A percentile compares a stretch with the other conserved stretches of the same genome.
Evolutionary conservation across 345 rosid species (phyloP).

Genomic region (Pistacia atlantica): DNA sequence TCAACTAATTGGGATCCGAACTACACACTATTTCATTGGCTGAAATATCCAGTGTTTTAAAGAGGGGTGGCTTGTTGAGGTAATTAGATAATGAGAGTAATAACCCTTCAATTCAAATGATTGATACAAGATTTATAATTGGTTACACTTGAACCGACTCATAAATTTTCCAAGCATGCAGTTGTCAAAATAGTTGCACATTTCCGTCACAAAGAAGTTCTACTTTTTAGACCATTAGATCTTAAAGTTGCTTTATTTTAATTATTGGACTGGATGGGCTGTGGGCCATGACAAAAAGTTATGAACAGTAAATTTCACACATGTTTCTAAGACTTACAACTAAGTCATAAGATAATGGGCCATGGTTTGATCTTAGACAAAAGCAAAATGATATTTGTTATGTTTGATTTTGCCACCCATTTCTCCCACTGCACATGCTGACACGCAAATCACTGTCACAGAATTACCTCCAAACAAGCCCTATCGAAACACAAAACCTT

Average conservation of each 20-base stretch:
- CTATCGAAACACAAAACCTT: slow-evolving; percentile 33
- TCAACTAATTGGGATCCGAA: background rate
- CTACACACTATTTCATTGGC: too few species aligned
- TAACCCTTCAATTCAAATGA: too few species aligned
- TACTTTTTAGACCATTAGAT: background rate
- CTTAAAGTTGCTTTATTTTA: background rate
- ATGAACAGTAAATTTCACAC: background rate
- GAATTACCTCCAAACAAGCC: slow-evolving; percentile 24
- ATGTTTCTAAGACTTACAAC: too few species aligned
- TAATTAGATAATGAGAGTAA: too few species aligned
- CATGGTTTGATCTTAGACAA: background rate
- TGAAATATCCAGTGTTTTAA: too few species aligned
- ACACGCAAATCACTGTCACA: slow-evolving; percentile 20
- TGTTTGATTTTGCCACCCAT: slow-evolving; percentile 1
- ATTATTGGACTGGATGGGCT: background rate
- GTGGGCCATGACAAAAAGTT: background rate
- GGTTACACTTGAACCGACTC: too few species aligned
- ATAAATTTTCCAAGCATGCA: background rate
- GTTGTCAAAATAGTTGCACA: background rate
- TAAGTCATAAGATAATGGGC: background rate
- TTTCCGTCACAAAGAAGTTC: background rate
- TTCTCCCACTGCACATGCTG: background rate
- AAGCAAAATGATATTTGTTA: too few species aligned
- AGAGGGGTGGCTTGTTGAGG: too few species aligned
- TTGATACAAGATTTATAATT: background rate